Percentiles rank a stretch among this genome's conserved stretches.
Evolutionary conservation across 257 asterid genomes (phyloP).

Genomic region (Solanum raphanifolium): DNA sequence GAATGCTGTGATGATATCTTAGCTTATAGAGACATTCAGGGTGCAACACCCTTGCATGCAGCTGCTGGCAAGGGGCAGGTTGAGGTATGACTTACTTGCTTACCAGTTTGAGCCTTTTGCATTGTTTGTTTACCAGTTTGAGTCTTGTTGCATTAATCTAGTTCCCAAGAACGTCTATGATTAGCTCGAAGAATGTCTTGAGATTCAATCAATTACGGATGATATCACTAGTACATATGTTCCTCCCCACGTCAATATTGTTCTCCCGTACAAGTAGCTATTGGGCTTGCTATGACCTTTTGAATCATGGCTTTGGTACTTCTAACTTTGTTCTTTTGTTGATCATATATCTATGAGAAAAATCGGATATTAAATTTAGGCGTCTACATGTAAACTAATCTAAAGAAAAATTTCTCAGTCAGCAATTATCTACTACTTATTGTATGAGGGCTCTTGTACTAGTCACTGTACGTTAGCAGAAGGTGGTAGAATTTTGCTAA

Average conservation of each 20-base stretch:
- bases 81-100: constrained; percentile 39
- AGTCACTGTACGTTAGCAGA: background rate
- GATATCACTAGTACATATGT: background rate
- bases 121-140: background rate
- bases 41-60: constrained; percentile 73
- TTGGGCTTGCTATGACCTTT: background rate
- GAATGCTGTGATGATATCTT: constrained; percentile 47
- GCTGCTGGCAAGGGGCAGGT: constrained; percentile 89
- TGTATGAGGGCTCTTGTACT: background rate
- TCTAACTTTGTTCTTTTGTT: background rate
- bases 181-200: background rate
- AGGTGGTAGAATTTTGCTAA: background rate
- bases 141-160: background rate
- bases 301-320: background rate
- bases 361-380: background rate
- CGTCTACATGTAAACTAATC: background rate
- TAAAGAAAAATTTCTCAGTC: background rate
- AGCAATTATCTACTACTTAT: background rate
- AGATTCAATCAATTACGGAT: background rate
- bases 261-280: background rate
- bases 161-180: background rate
- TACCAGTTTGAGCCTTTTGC: background rate
- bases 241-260: background rate
- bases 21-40: constrained; percentile 63
- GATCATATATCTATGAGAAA: background rate